A percentile compares a stretch with the other conserved stretches of the same genome.
These are phyloP conservation scores for Fusarium citri DNA, from an alignment of 2,329 filamentous ascomycete genomes.

Conservation along the genomic window DNA sequence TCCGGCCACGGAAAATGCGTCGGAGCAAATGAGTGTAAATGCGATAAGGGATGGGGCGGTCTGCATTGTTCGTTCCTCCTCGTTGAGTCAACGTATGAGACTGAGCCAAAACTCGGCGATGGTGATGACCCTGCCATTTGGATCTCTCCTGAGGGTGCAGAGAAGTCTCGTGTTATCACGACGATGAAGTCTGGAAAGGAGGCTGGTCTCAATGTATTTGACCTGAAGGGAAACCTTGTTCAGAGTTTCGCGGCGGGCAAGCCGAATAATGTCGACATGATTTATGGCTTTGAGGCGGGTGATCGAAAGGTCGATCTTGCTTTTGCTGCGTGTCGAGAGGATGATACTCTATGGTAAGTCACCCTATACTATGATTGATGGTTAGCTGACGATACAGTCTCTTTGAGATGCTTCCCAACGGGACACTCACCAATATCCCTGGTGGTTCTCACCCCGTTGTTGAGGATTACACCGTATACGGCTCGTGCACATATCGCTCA, in stretches of 20 bases:
- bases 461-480: constrained; percentile 61
- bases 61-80: constrained; percentile 59
- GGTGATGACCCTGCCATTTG: constrained; percentile 63
- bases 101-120: constrained; percentile 57
- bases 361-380: fast-evolving
- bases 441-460: constrained; percentile 61
- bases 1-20: constrained; percentile 56
- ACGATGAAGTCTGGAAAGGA: constrained; percentile 63
- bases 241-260: constrained; percentile 59
- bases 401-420: constrained; percentile 61
- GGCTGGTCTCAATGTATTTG: constrained; percentile 62
- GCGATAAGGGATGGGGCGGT: constrained; percentile 57
- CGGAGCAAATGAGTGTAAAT: constrained; percentile 56
- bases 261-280: constrained; percentile 67
- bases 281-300: constrained; percentile 61
- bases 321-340: constrained; percentile 62
- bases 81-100: constrained; percentile 56
- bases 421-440: constrained; percentile 55
- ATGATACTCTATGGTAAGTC: constrained; percentile 64
- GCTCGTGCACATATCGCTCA: constrained; percentile 64
- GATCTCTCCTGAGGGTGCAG: constrained; percentile 56
- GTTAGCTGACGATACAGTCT: constrained; percentile 51
- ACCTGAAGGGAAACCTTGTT: constrained; percentile 60
- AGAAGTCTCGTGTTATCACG: constrained; percentile 62
- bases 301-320: constrained; percentile 59